phyloP scores from a whole-genome alignment of 495 filamentous ascomycete species.

The Tricharina praecox region DNA sequence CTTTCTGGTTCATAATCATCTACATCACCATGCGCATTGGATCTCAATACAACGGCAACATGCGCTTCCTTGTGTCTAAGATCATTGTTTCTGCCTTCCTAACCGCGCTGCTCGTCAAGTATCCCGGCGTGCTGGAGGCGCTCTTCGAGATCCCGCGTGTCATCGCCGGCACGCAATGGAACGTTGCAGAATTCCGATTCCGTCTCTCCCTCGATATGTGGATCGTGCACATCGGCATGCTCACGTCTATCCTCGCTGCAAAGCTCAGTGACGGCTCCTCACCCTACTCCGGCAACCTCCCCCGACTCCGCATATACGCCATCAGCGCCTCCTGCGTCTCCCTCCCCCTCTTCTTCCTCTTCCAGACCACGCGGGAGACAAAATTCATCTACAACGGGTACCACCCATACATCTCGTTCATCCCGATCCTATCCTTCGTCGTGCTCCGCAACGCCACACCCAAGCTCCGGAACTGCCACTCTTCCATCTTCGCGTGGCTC shows the following conservation, averaged over 20 bases:
- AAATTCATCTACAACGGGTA: conserved; percentile 35
- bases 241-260: conserved; percentile 30
- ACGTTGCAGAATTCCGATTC: conserved; percentile 32
- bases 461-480: conserved; percentile 31
- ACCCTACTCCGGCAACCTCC: conserved; percentile 4
- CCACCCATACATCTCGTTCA: conserved; percentile 38
- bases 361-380: conserved; percentile 24
- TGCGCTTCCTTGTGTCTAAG: conserved; percentile 34
- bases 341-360: conserved; percentile 26
- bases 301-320: conserved; percentile 8
- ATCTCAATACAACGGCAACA: conserved; percentile 29
- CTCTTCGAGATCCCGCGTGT: conserved; percentile 27
- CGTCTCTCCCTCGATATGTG: conserved; percentile 35
- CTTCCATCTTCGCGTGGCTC: conserved; percentile 35
- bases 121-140: conserved; percentile 32
- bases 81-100: conserved; percentile 32
- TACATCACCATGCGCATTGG: conserved; percentile 34
- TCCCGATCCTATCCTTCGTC: conserved; percentile 38
- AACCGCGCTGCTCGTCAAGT: conserved; percentile 30
- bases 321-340: conserved; percentile 17
- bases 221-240: conserved; percentile 38
- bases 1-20: conserved; percentile 44
- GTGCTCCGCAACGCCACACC: conserved; percentile 35
- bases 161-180: conserved; percentile 31
- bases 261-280: conserved; percentile 16